Evolutionary conservation across 2,329 filamentous ascomycete genomes (phyloP), one percentile per base, ranked within the genome.

Genomic region (Colletotrichum caudatum): DNA sequence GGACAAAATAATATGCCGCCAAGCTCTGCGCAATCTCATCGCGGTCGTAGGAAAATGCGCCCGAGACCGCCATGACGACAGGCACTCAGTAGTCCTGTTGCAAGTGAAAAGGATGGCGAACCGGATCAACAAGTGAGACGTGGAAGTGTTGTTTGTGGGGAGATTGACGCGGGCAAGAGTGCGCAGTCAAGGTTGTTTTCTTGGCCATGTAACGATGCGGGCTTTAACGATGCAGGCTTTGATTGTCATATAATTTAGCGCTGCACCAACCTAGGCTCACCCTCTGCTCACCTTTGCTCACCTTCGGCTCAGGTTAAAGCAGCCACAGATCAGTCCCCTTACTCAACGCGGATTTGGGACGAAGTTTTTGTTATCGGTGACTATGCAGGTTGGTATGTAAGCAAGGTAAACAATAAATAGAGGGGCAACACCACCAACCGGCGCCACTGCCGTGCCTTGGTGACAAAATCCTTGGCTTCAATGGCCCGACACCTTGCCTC

Each of bases 151-250:
- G 51, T 56, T 56, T 56, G 51, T 56, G 29, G 18, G 29, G 29
- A 56, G 51, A 56, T 37, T 56, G 51, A 56, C 51, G 51, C 51
- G 29, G 29, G 29, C 51, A 54, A 53, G 51, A 54, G 51, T 54
- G 51, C 51, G 51, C 51, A 54, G 51, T 54, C 51, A 54, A 35
- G 51, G 51, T 54, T 54, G 51, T 54, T 54, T 54, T 54, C 51
- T 54, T 35, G 51, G 51, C 29, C 51, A 54, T 54, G 51, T 54
- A 54, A 54, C 26, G 26, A 53, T 54, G 51, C 51, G 51, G 51
- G 51, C 51, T 54, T 54, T 54, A 54, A 54, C 51, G 51, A 54
- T 54, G 51, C 51, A 54, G 29, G 51, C 26, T 54, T 54, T 12
- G n/a, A 54, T 35, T 35, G 1, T 54, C 51, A 54, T 54, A 35